Conservation (phyloP, 495 filamentous ascomycete genomes). For the Tuber magnatum region DNA sequence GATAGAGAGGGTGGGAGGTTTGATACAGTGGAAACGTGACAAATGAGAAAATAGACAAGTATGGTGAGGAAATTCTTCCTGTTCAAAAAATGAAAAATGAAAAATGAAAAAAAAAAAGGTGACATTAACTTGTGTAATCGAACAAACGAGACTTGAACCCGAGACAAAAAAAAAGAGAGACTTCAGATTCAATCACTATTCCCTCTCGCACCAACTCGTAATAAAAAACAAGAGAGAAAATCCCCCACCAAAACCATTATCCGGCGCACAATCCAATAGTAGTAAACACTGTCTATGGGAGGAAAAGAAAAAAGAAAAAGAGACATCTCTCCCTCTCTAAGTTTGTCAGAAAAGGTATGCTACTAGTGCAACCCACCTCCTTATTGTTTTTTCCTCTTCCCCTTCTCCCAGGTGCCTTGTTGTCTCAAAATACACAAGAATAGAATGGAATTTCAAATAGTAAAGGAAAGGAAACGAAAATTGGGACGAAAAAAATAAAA, state of each 20-base stretch:
- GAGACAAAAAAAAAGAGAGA: not conserved
- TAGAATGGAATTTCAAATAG: slow-evolving; percentile 9
- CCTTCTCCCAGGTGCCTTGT: not conserved
- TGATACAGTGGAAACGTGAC: not conserved
- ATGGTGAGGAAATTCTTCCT: not conserved
- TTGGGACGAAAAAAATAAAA: slow-evolving; percentile 19
- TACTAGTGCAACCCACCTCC: slow-evolving; percentile 6
- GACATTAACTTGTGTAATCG: not conserved
- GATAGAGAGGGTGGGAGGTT: not conserved
- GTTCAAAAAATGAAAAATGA: not conserved
- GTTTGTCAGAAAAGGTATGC: slow-evolving; percentile 10
- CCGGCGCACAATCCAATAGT: not conserved
- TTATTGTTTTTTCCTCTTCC: not conserved
- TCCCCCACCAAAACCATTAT: not conserved
- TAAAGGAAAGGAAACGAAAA: not conserved
- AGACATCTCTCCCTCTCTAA: slow-evolving; percentile 9
- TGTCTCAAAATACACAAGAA: slow-evolving; percentile 8
- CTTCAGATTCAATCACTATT: not conserved
- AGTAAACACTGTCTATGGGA: slow-evolving; percentile 5
- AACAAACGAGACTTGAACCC: not conserved
- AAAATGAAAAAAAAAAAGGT: not conserved
- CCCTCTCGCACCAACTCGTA: not conserved
- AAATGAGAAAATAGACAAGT: not conserved
- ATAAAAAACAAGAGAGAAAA: not conserved
- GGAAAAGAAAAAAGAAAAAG: slow-evolving; percentile 20